These are phyloP conservation scores for Aspergillus sp. DNA, from an alignment of 2,329 filamentous ascomycete genomes.

Conservation along the genomic window DNA sequence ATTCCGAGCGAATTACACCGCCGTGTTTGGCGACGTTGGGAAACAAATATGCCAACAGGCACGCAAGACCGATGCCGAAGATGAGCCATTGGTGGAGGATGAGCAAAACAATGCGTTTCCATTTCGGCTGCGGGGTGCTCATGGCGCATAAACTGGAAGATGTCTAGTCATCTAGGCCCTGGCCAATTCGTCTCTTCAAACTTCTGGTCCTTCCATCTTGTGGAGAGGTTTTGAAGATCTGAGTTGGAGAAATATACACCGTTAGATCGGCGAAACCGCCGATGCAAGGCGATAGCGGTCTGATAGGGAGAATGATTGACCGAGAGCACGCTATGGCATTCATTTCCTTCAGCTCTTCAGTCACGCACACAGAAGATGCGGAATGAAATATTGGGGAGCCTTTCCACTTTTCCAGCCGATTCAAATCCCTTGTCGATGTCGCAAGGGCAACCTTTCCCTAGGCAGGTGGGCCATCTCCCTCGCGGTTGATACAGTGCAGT, in stretches of 20 bases:
- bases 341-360: background rate
- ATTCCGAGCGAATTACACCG: constrained; percentile 40
- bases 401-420: background rate
- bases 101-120: constrained; percentile 25
- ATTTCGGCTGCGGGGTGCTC: constrained; percentile 8
- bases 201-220: background rate
- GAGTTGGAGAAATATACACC: background rate
- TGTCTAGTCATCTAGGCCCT: background rate
- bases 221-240: background rate
- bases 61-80: constrained; percentile 58
- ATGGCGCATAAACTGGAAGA: background rate
- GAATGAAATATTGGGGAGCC: background rate
- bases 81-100: constrained; percentile 63
- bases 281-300: background rate
- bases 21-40: constrained; percentile 51
- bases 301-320: constrained; percentile 12
- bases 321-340: background rate
- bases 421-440: background rate
- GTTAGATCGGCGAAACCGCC: constrained; percentile 3
- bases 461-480: background rate
- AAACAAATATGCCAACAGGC: constrained; percentile 56
- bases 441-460: background rate
- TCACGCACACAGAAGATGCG: too few species aligned
- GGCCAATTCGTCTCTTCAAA: background rate
- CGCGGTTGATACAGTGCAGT: too few species aligned